Conservation (phyloP, 768 basidiomycete genomes). For the Termitomyces eurrhizus region DNA sequence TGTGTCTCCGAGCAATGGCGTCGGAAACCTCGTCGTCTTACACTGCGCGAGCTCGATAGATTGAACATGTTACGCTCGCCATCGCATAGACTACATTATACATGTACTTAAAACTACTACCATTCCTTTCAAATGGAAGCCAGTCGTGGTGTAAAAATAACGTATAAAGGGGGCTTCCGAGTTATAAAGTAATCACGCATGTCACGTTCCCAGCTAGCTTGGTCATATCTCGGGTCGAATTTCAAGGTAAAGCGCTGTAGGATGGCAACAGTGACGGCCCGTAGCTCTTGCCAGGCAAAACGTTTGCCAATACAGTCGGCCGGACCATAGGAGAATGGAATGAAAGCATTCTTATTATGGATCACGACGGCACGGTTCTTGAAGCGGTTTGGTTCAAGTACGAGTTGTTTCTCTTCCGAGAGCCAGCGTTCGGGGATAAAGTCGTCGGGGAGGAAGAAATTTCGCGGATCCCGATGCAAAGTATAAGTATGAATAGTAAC, state of each 20-base stretch:
- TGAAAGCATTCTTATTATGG: constrained; percentile 25
- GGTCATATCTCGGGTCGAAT: constrained; percentile 23
- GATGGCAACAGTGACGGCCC: constrained; percentile 24
- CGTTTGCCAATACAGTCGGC: constrained; percentile 47
- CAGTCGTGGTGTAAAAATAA: neutral
- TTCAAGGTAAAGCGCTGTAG: constrained; percentile 27
- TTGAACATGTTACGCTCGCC: too few species aligned
- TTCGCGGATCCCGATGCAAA: constrained; percentile 33
- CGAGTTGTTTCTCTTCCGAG: constrained; percentile 14
- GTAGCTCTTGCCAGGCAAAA: constrained; percentile 32
- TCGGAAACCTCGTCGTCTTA: too few species aligned
- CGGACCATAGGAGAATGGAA: constrained; percentile 42
- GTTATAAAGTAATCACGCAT: constrained; percentile 27
- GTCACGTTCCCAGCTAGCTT: constrained; percentile 23
- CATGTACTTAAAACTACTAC: neutral
- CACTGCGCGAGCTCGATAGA: too few species aligned
- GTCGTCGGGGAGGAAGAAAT: constrained; percentile 32
- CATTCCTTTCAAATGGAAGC: neutral
- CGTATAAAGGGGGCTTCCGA: neutral
- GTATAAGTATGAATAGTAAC: constrained; percentile 31
- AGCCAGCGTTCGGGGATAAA: constrained; percentile 41
- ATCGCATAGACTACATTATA: too few species aligned
- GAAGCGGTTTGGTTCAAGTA: constrained; percentile 16
- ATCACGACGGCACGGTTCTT: constrained; percentile 11
- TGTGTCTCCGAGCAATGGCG: too few species aligned